Base-by-base conservation (phyloP, 139 green algal genomes). In the Chlamydomonas sp. region DNA sequence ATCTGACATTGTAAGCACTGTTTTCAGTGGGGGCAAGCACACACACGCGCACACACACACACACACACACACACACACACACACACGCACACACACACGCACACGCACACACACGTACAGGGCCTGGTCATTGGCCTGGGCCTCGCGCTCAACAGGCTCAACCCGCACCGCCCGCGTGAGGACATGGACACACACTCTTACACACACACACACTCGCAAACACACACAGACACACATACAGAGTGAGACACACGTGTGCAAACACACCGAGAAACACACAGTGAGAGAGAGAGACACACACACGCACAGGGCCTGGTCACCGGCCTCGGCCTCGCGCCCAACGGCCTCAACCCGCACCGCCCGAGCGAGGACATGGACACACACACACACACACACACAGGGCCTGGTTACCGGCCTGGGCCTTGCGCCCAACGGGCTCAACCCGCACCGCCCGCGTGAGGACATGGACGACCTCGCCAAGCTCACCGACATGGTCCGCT, bases 371-470 rank as follows among this genome's bases (percentile, higher is more conserved):
- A 35, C 35, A 35, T 47, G 3, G 36, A 63, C 34, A 69, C 67
- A 10, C 61, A 16, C 58, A 30, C n/a, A n/a, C n/a, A n/a, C n/a
- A n/a, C n/a, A n/a, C n/a, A n/a, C n/a, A n/a, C n/a, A 96, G 82
- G 91, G 91, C 37, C 87, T 92, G 67, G 72, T 84, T 49, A 94
- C 88, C 22, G 91, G 89, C 13, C 78, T 96, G 43, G 60, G 30
- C 16, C 73, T 80, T 30, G 74, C 82, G 1, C 83, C 81, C 43
- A 89, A 85, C 71, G 58, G 67, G 29, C 62, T 69, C 47, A 43
- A 65, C 0, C 60, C 69, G 64, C 62, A 58, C 26, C 60, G 67
- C 35, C 43, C 57, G 3, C 34, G 60, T 33, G 70, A 67, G 16
- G 80, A 90, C 69, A 64, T 72, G 63, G 22, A 67, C 29, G 67